Evolutionary conservation across 2,329 filamentous ascomycete species (phyloP), one percentile per base, ranked within the genome.

Genomic region (Emergomyces africanus): DNA sequence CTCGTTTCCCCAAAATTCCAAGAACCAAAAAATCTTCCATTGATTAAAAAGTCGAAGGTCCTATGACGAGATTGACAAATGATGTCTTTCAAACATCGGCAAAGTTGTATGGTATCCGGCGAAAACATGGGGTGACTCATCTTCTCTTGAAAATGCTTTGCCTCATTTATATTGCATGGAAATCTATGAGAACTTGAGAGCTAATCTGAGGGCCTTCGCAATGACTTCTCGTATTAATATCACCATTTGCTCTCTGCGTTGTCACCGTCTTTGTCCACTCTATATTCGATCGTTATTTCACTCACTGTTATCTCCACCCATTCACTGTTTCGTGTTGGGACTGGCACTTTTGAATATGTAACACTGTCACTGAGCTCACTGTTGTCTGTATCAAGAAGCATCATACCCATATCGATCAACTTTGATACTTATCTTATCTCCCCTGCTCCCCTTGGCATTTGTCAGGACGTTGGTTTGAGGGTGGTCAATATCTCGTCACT

Each of bases 51-150:
- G 35, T 55, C 37, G 35, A 55, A 55, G 56, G 56, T 51, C 46
- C 46, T 41, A 51, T 58, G 56, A 58, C 46, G 56, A 58, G 46
- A 58, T 50, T 49, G 54, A 57, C 41, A 57, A 57, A 8, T 46
- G 41, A 57, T 57, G 41, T 58, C 56, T 58, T 28, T 58, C 35
- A 58, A 58, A 50, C 35, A 49, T 58, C 56, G 56, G 56, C 74
- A 76, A 75, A 76, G 67, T 73, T 74, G 73, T 62, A 74, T 63
- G 73, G 66, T 72, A 76, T 73, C 74, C 73, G 69, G 68, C 68
- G 62, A 59, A n/a, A 54, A 55, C 57, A 30, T 57, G 59, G 51
- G 59, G 62, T 65, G 57, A 41, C 15, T 57, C 33, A 39, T 54
- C 12, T n/a, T 41, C 28, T 23, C 50, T 2, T 15, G 50, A 25